phyloP scores from a whole-genome alignment of 2,329 filamentous ascomycete species.

The Pyrenochaeta sp. region DNA sequence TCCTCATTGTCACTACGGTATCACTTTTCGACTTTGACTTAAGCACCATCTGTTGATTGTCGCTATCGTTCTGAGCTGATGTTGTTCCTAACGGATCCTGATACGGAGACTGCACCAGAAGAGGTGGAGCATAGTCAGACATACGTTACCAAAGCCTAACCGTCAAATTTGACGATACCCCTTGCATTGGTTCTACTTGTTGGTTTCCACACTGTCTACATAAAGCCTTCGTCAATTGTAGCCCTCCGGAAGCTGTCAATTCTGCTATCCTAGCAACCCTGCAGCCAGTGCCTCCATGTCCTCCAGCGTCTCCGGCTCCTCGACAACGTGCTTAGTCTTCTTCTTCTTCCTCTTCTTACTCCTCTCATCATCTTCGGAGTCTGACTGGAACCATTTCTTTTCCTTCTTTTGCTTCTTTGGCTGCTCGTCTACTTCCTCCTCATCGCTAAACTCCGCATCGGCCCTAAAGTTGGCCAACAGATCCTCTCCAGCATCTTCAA shows the following conservation, averaged over 20 bases:
- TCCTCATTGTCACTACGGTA: too few relatives aligned
- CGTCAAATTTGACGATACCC: too few relatives aligned
- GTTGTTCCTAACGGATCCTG: background rate
- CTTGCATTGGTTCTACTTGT: background rate
- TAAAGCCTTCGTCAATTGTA: background rate
- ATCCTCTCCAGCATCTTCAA: constrained; percentile 48
- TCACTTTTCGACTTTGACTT: too few relatives aligned
- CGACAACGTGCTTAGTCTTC: constrained; percentile 65
- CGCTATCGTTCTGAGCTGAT: background rate
- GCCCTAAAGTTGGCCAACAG: constrained; percentile 54
- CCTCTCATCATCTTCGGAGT: constrained; percentile 62
- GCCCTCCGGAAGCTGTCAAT: background rate
- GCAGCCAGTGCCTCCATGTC: constrained; percentile 81
- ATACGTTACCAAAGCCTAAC: background rate
- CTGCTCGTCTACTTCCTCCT: constrained; percentile 53
- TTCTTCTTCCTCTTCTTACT: constrained; percentile 45
- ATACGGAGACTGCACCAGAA: background rate
- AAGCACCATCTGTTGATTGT: too few relatives aligned
- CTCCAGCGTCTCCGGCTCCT: constrained; percentile 80
- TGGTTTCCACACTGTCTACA: background rate
- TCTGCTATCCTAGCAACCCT: constrained; percentile 66
- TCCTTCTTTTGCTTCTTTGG: constrained; percentile 67
- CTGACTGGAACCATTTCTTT: constrained; percentile 83
- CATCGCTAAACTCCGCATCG: constrained; percentile 51
- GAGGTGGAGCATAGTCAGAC: background rate